Conservation (phyloP, 345 rosid species). For the Arabis hirsuta region DNA sequence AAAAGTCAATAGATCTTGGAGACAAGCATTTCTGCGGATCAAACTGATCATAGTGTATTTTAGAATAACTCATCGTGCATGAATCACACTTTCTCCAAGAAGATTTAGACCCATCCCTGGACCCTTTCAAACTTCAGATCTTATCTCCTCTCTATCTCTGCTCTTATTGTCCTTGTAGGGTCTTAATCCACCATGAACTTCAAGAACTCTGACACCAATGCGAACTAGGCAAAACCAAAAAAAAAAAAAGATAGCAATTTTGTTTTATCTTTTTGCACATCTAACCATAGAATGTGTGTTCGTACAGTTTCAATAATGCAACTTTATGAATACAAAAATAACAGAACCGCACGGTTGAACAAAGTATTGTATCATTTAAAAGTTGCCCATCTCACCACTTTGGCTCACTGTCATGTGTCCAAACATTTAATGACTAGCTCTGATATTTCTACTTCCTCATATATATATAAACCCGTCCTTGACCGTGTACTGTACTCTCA, state of each 20-base stretch:
- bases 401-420: conserved; percentile 55
- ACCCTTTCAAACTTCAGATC: conserved; percentile 52
- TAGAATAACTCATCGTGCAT: conserved; percentile 41
- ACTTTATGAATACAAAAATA: conserved; percentile 27
- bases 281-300: conserved; percentile 42
- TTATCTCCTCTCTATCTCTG: conserved; percentile 54
- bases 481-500: conserved; percentile 40
- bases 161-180: conserved; percentile 64
- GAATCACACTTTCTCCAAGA: conserved; percentile 66
- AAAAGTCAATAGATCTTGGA: conserved; percentile 22
- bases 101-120: conserved; percentile 57
- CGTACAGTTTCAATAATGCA: conserved; percentile 56
- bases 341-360: conserved; percentile 49
- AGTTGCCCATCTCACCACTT: conserved; percentile 37
- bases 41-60: conserved; percentile 40
- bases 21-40: conserved; percentile 22
- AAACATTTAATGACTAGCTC: conserved; percentile 52
- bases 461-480: conserved; percentile 48
- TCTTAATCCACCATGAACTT: conserved; percentile 42
- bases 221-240: neutral
- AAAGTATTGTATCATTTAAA: conserved; percentile 33
- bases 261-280: conserved; percentile 11
- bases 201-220: conserved; percentile 37
- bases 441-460: conserved; percentile 38
- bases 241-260: neutral